phyloP scores from a whole-genome alignment of 495 filamentous ascomycete species.

The Xylaria bambusicola region DNA sequence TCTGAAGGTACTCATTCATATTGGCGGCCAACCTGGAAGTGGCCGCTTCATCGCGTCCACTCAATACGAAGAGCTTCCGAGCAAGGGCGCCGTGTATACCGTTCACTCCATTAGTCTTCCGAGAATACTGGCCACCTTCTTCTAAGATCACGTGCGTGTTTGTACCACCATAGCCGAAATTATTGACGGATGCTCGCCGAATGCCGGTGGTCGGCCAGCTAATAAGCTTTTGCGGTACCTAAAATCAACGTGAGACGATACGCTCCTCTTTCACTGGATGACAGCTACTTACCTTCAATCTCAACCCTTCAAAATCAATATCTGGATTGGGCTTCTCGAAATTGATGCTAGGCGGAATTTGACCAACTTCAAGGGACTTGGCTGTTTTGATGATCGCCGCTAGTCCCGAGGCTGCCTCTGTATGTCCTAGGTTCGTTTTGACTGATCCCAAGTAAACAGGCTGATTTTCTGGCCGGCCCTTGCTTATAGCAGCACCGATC shows the following conservation, averaged over 20 bases:
- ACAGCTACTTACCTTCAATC: constrained; percentile 33
- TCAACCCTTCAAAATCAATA: constrained; percentile 47
- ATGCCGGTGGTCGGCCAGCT: constrained; percentile 30
- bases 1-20: constrained; percentile 33
- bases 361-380: constrained; percentile 58
- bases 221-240: background rate
- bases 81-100: constrained; percentile 30
- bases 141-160: constrained; percentile 61
- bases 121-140: constrained; percentile 22
- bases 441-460: constrained; percentile 57
- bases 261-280: background rate
- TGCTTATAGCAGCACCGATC: constrained; percentile 47
- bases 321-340: constrained; percentile 46
- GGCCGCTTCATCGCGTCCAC: constrained; percentile 43
- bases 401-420: constrained; percentile 57
- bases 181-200: constrained; percentile 52
- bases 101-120: constrained; percentile 27
- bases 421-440: constrained; percentile 62
- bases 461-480: constrained; percentile 30
- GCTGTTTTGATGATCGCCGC: constrained; percentile 59
- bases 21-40: constrained; percentile 35
- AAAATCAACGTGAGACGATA: background rate
- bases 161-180: constrained; percentile 60
- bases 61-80: constrained; percentile 47
- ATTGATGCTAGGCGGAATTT: constrained; percentile 51